Evolutionary conservation across 2,329 filamentous ascomycete species (phyloP).

Genomic region (Teratosphaeria gauchensis): DNA sequence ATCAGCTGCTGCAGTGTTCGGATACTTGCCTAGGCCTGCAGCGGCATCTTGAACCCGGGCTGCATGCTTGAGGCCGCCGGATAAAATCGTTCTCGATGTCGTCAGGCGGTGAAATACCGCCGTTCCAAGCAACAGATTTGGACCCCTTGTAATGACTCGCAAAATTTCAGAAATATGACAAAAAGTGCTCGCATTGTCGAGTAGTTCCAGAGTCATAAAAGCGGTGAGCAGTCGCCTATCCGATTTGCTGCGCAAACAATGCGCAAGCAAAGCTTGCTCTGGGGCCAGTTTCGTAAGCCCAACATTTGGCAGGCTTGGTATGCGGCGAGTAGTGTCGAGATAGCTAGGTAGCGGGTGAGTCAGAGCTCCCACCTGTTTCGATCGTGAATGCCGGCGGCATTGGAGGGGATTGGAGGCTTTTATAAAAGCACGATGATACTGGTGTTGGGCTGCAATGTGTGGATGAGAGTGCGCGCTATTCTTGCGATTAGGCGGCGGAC

Average conservation of each 20-base stretch:
- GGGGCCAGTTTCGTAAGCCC: not conserved
- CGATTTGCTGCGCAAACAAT: not conserved
- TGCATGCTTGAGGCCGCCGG: not conserved
- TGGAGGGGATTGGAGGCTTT: not conserved
- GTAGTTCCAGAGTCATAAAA: not conserved
- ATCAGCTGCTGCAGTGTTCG: not conserved
- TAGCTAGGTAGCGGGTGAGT: not conserved
- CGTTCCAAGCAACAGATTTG: not conserved
- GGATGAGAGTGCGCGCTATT: not conserved
- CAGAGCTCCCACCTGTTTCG: not conserved
- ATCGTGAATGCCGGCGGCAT: not conserved
- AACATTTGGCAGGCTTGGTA: not conserved
- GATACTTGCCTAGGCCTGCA: not conserved
- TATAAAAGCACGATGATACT: slow-evolving; percentile 1
- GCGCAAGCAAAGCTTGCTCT: not conserved
- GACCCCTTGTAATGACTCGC: not conserved
- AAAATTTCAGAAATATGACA: not conserved
- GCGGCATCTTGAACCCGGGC: not conserved
- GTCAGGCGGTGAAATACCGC: slow-evolving; percentile 1
- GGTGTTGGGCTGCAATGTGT: slow-evolving; percentile 1
- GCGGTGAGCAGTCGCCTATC: slow-evolving; percentile 1
- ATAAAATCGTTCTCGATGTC: not conserved
- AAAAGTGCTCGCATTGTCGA: not conserved
- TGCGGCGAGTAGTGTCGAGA: not conserved
- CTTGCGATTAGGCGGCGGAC: too few relatives aligned